phyloP scores from a whole-genome alignment of 805 yeast genomes.

The Pichia kluyveri region DNA sequence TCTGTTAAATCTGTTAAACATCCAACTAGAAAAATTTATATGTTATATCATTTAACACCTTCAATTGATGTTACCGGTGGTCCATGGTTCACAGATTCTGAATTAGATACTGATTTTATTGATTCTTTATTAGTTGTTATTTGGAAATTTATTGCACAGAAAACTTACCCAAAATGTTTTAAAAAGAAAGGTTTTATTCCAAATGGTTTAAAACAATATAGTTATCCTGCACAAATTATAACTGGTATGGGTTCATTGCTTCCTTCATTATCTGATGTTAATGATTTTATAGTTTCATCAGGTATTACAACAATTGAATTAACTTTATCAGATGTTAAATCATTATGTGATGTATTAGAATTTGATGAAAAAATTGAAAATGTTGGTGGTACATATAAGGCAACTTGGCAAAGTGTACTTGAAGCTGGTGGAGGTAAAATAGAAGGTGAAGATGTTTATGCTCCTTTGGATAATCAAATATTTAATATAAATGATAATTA shows the following conservation, averaged over 20 bases:
- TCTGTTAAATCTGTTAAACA: conserved; percentile 80
- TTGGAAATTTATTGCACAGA: conserved; percentile 77
- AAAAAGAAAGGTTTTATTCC: conserved; percentile 25
- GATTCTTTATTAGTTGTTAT: conserved; percentile 73
- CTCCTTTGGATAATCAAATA: conserved; percentile 20
- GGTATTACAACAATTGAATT: conserved; percentile 80
- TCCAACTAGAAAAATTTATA: conserved; percentile 92
- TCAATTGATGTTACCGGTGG: conserved; percentile 96
- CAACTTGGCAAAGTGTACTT: conserved; percentile 75
- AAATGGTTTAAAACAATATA: conserved; percentile 19
- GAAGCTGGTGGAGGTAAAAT: conserved; percentile 49
- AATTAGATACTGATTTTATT: conserved; percentile 88
- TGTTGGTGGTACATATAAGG: conserved; percentile 57
- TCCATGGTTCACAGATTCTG: conserved; percentile 97
- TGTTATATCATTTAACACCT: conserved; percentile 90
- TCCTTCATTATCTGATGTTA: conserved; percentile 66
- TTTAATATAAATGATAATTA: conserved; percentile 26
- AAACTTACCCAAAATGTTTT: conserved; percentile 69
- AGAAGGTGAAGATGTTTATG: conserved; percentile 22
- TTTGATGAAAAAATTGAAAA: conserved; percentile 80
- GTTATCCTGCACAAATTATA: conserved; percentile 18
- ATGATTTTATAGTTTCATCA: conserved; percentile 60
- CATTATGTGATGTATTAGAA: conserved; percentile 79
- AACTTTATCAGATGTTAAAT: conserved; percentile 59
- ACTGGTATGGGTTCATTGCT: conserved; percentile 32